phyloP scores from a whole-genome alignment of 495 filamentous ascomycete genomes.

The Chaetomium cochliodes region DNA sequence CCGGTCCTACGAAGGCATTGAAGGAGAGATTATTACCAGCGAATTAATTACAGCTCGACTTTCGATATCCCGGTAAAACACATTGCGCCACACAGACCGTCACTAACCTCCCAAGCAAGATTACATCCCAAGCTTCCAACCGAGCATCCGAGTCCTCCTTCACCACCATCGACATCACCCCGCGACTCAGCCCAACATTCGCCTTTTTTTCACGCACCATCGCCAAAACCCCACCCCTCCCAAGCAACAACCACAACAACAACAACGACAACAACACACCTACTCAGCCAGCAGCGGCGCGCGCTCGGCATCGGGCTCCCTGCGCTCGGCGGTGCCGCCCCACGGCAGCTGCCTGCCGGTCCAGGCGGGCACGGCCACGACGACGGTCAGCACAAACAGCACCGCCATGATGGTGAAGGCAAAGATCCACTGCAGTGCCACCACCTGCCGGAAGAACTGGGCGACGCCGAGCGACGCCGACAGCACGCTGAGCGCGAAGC shows the following conservation, averaged over 20 bases:
- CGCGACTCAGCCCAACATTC: no score
- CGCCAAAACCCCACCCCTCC: conserved; percentile 18
- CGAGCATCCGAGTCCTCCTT: no score
- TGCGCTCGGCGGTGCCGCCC: conserved; percentile 21
- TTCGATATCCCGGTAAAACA: no score
- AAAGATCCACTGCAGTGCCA: conserved; percentile 88
- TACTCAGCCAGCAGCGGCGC: conserved; percentile 50
- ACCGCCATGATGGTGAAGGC: conserved; percentile 78
- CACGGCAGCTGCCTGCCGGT: conserved; percentile 50
- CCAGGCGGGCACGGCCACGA: conserved; percentile 63
- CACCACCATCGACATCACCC: no score
- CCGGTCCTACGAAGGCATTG: no score
- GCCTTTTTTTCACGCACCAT: neutral
- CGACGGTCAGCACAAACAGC: conserved; percentile 62
- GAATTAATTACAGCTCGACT: no score
- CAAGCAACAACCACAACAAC: no score
- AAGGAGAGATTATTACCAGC: no score
- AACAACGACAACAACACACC: no score
- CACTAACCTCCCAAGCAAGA: no score
- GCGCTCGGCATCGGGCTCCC: conserved; percentile 47
- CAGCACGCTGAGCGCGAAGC: conserved; percentile 71
- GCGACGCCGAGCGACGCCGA: conserved; percentile 62
- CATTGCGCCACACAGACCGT: no score
- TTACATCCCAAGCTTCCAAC: no score
- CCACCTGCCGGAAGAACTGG: conserved; percentile 66